Base-by-base conservation (phyloP, 805 yeast genomes). In the Pichia deserticola region DNA sequence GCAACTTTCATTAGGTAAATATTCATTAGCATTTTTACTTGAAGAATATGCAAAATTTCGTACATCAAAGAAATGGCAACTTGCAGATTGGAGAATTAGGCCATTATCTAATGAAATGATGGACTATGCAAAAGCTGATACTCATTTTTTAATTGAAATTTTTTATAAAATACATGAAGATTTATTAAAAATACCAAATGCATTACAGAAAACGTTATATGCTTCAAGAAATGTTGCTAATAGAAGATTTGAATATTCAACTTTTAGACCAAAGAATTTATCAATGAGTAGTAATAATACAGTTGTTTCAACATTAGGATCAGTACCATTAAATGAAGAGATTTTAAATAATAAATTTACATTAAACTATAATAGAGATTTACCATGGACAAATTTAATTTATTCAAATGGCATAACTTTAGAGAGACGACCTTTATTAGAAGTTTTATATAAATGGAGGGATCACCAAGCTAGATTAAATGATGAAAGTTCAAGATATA, bases 71-170 rank as follows among this genome's bases (percentile, higher is more conserved):
- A 86, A 90, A 68, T 93, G 90, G 68, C 99, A 93, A 68, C 70
- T 90, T 53, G 96, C 98, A 1, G 99, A 93, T 66, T 93, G 99
- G 99, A 78, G 99, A 63, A 68, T 84, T 7, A 76, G 99, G 56
- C 99, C 99, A 0, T 69, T 93, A 46, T 77, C 87, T 1, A 64
- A 71, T 9, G 81, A 87, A 37, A 84, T 93, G 90, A 66, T 73
- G 52, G 78, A 84, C 13, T 93, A 93, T 64, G 99, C 99, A 0
- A 77, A 96, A 55, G 86, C 97, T 0, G 99, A 93, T 66, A 93
- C 99, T 0, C 99, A 93, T 66, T 93, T 89, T 60, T 68, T 93
- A 46, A 72, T 93, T 36, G 78, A 85, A 64, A 85, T 93, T 13
- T 93, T 75, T 66, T 92, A 89, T 60, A 78, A 78, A 54, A 66